Percentiles rank a stretch among this genome's conserved stretches.
Evolutionary conservation across 2,329 filamentous ascomycete genomes (phyloP).

Genomic region (Pseudocercospora cruenta): DNA sequence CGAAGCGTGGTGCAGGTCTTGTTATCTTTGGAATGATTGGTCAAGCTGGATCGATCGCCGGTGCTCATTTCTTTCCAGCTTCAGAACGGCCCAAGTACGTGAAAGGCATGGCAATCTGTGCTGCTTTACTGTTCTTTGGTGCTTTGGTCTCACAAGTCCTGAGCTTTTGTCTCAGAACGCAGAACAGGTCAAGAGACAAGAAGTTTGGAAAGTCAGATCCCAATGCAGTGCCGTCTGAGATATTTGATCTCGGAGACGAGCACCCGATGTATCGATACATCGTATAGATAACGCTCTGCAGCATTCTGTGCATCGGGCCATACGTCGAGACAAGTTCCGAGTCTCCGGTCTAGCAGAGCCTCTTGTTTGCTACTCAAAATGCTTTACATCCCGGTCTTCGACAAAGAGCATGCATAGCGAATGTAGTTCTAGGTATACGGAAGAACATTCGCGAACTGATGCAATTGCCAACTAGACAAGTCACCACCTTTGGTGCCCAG

Average conservation of each 20-base stretch:
- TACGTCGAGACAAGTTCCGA: no score
- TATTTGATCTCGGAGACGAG: conserved; percentile 7
- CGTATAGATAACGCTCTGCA: no score
- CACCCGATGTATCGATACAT: conserved; percentile 13
- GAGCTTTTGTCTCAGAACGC: conserved; percentile 2
- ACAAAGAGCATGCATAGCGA: no score
- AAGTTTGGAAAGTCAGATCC: conserved; percentile 1
- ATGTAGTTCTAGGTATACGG: no score
- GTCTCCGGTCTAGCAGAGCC: no score
- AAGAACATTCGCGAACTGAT: no score
- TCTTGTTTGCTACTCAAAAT: no score
- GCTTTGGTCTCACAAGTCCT: background rate
- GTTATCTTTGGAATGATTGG: conserved; percentile 42
- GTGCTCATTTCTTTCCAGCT: conserved; percentile 9
- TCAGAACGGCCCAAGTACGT: conserved; percentile 7
- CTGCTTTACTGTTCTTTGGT: conserved; percentile 4
- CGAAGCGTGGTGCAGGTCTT: conserved; percentile 40
- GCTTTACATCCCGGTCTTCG: no score
- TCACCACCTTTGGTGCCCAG: no score
- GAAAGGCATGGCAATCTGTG: conserved; percentile 7
- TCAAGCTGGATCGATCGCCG: conserved; percentile 6
- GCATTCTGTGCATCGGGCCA: background rate
- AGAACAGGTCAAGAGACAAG: conserved; percentile 7
- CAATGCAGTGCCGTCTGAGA: conserved; percentile 7
- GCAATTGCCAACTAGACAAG: no score